Conservation (phyloP, 805 yeast genomes). For the Tetrapisispora nanseiensis region DNA sequence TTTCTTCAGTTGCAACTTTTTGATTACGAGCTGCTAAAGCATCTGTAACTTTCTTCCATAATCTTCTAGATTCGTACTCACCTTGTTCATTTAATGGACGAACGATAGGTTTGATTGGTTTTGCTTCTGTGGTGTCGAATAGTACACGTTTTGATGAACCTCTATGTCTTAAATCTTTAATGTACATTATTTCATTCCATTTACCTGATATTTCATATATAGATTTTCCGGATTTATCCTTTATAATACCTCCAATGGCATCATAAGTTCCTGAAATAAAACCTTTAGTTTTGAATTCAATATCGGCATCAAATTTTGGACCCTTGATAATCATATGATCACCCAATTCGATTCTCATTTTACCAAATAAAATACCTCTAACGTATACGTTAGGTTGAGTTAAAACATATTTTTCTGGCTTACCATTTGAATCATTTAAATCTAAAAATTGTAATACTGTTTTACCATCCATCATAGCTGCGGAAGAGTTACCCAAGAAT, state of each 20-base stretch:
- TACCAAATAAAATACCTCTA: constrained; percentile 86
- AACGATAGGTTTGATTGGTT: constrained; percentile 53
- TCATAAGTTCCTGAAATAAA: constrained; percentile 88
- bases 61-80: constrained; percentile 63
- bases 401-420: constrained; percentile 63
- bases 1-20: constrained; percentile 76
- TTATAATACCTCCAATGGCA: constrained; percentile 69
- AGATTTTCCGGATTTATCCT: constrained; percentile 42
- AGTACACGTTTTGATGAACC: constrained; percentile 38
- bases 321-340: constrained; percentile 79
- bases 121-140: constrained; percentile 51
- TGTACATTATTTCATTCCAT: constrained; percentile 82
- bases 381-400: constrained; percentile 97
- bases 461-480: constrained; percentile 92
- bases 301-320: constrained; percentile 54
- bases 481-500: constrained; percentile 91
- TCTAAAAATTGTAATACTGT: constrained; percentile 64
- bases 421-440: constrained; percentile 36
- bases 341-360: constrained; percentile 81
- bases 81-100: constrained; percentile 77
- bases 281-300: constrained; percentile 93
- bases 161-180: constrained; percentile 43
- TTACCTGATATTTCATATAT: constrained; percentile 71
- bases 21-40: constrained; percentile 80
- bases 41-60: constrained; percentile 76